Percentiles rank a stretch among this genome's conserved stretches.
Conservation (phyloP, 2,329 filamentous ascomycete genomes). For the Moelleriella libera region DNA sequence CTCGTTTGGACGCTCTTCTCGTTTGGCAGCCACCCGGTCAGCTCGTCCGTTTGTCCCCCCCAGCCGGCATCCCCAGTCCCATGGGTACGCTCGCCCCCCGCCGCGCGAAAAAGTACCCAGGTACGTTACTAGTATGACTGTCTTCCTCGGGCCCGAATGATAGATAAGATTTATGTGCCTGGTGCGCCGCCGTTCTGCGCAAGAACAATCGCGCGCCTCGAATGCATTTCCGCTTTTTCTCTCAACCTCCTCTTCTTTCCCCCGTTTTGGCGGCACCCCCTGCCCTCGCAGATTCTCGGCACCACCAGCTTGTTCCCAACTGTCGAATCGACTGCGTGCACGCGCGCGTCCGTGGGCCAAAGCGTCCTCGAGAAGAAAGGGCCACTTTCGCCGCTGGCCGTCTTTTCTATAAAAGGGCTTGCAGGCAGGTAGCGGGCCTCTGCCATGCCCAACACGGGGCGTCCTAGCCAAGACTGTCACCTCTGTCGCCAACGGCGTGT, state of each 20-base stretch:
- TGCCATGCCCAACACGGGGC: slow-evolving; percentile 25
- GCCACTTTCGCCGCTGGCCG: too few relatives aligned
- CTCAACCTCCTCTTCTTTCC: neutral
- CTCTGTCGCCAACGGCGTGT: slow-evolving; percentile 24
- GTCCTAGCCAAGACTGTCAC: slow-evolving; percentile 25
- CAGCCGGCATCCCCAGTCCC: neutral
- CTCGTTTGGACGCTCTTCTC: neutral
- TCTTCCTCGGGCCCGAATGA: too few relatives aligned
- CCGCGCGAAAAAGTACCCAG: too few relatives aligned
- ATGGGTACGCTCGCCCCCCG: neutral
- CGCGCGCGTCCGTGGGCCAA: too few relatives aligned
- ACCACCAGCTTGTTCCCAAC: too few relatives aligned
- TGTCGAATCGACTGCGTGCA: too few relatives aligned
- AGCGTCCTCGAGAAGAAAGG: too few relatives aligned
- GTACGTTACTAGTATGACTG: too few relatives aligned
- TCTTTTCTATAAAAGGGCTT: too few relatives aligned
- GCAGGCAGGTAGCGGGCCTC: neutral
- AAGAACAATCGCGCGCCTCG: slow-evolving; percentile 6
- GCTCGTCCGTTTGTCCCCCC: neutral
- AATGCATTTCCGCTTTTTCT: slow-evolving; percentile 13
- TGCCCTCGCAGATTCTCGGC: too few relatives aligned
- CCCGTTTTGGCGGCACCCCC: too few relatives aligned
- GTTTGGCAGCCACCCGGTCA: neutral
- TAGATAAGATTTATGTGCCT: neutral
- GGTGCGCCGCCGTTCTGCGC: neutral